These are phyloP conservation scores for Epichloe bromicola DNA, from an alignment of 2,329 filamentous ascomycete genomes.

Conservation along the genomic window DNA sequence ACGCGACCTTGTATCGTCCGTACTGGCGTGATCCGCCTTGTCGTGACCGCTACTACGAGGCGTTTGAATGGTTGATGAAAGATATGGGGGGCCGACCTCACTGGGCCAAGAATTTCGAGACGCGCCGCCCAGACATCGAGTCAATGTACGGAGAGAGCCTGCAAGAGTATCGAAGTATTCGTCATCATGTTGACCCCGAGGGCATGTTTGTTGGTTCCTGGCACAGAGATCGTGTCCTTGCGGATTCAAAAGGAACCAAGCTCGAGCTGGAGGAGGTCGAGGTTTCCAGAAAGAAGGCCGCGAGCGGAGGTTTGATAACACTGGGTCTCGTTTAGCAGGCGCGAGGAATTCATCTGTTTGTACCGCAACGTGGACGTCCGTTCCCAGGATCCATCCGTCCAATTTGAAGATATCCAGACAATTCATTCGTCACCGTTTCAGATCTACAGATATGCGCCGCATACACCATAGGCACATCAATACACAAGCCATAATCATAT, in stretches of 20 bases:
- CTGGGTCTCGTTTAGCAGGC: conserved; percentile 1
- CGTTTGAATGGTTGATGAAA: conserved; percentile 83
- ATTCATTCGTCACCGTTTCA: too few species aligned
- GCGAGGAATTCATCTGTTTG: too few species aligned
- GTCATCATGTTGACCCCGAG: conserved; percentile 60
- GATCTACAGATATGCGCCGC: too few species aligned
- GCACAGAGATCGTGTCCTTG: conserved; percentile 60
- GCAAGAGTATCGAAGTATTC: conserved; percentile 51
- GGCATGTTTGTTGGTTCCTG: conserved; percentile 86
- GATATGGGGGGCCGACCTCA: conserved; percentile 72
- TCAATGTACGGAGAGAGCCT: conserved; percentile 58
- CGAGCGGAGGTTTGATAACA: conserved; percentile 15
- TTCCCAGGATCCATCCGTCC: too few species aligned
- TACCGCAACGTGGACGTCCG: too few species aligned
- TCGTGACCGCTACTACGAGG: conserved; percentile 66
- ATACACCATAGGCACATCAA: too few species aligned
- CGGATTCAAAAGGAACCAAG: conserved; percentile 13
- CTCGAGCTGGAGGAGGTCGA: conserved; percentile 26
- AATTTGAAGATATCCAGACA: too few species aligned
- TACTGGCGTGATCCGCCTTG: conserved; percentile 69
- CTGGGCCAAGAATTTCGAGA: conserved; percentile 84
- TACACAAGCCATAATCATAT: background rate
- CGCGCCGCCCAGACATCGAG: conserved; percentile 46
- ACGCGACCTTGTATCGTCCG: conserved; percentile 78
- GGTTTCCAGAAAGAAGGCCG: conserved; percentile 13